Base-by-base conservation (phyloP, 352 stramenopile species). In the Pythium dissotocum region DNA sequence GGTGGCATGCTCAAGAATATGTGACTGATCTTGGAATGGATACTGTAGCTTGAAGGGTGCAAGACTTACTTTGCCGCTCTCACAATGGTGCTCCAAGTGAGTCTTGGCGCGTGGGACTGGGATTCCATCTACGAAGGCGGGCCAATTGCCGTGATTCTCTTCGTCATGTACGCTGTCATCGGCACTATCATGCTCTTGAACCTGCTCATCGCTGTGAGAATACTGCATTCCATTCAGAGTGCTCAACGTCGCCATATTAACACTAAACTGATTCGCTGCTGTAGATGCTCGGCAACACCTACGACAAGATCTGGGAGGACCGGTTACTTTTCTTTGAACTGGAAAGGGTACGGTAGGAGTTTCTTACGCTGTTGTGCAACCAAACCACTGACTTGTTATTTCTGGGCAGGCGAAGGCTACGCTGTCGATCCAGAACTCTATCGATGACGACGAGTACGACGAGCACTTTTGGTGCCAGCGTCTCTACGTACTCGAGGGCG, bases 261-360 rank as follows among this genome's bases (percentile, higher is more conserved):
- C 21, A 24, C 21, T 24, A 24, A 24, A 24, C 21, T 24, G 21
- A 24, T 24, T 24, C 21, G 21, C 21, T 24, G 21, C 21, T 24
- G 21, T 44, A 94, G 86, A 93, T 94, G 86, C 78, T 93, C 49
- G 86, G 84, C 9, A 91, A 90, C 64, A 94, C 84, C 8, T 94
- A 94, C 75, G 82, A 94, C 75, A 91, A 94, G 44, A 81, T 94
- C 6, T 93, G 84, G 84, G 86, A 91, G 75, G 84, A 94, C 59
- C 81, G 82, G 0, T 58, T 94, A 56, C 75, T 91, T 7, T 94
- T 93, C 57, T 94, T 91, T 57, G 83, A 91, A 53, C 79, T 94
- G 12, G 86, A 94, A 48, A 74, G 84, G 65, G 86, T 93, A 77
- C 26, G 71, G 38, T 12, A 16, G 12, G 9, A 21, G 2, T 44